These are phyloP conservation scores for Cucurbita maxima DNA, from an alignment of 306 rosid genomes.

Conservation along the genomic window DNA sequence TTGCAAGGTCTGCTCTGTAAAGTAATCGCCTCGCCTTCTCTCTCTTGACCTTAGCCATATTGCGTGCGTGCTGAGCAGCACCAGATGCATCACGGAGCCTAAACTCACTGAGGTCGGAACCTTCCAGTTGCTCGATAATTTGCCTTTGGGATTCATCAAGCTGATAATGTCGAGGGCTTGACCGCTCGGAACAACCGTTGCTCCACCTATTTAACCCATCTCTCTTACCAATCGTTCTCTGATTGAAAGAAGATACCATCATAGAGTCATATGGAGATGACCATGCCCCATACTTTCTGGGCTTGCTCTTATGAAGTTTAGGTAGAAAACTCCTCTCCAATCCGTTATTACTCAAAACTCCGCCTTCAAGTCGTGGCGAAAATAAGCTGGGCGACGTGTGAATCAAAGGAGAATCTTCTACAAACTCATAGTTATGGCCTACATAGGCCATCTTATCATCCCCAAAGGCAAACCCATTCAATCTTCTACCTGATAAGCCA, in stretches of 20 bases:
- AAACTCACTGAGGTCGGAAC: constrained; percentile 49
- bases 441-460: constrained; percentile 50
- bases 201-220: constrained; percentile 33
- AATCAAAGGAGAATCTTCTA: constrained; percentile 67
- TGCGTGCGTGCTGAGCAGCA: constrained; percentile 54
- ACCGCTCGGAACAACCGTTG: constrained; percentile 23
- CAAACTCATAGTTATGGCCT: constrained; percentile 48
- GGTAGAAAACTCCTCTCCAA: constrained; percentile 38
- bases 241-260: constrained; percentile 18
- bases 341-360: constrained; percentile 33
- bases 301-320: constrained; percentile 36
- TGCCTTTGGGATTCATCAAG: constrained; percentile 33
- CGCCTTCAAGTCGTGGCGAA: constrained; percentile 41
- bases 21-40: constrained; percentile 54
- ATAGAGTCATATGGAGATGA: constrained; percentile 28
- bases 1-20: constrained; percentile 64
- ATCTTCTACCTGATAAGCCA: constrained; percentile 57
- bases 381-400: constrained; percentile 47
- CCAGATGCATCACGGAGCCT: constrained; percentile 41
- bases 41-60: constrained; percentile 52
- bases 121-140: constrained; percentile 36
- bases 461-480: constrained; percentile 34
- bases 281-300: constrained; percentile 33
- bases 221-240: constrained; percentile 31
- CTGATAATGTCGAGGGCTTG: constrained; percentile 27